Base-by-base conservation (phyloP, 1,284 basidiomycete genomes). In the Austroboletus novae-zelandiae region DNA sequence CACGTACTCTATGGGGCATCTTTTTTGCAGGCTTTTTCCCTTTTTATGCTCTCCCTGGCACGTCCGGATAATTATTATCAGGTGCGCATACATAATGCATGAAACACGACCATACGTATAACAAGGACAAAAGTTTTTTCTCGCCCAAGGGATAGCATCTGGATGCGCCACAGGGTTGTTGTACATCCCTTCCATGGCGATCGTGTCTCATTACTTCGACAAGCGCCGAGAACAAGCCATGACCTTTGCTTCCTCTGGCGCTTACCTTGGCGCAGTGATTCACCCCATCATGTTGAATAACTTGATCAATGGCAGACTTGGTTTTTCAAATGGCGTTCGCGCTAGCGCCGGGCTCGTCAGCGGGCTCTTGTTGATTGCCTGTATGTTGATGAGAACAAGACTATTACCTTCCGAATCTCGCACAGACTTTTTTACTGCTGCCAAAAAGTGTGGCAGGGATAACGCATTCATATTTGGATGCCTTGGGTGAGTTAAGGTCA, bases 221-320 rank as follows among this genome's bases (percentile, higher is more conserved):
- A 58, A 53, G 35, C 64, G 63, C 5, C 62, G 61, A 17, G 61
- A 63, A 34, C 54, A 67, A 50, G 69, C 64, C 9, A 65, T 71
- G 64, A 53, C 68, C 5, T 62, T 74, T 31, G 65, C 61, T n/a
- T 61, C 71, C 1, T 65, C 67, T 0, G 71, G 72, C 3, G 66
- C 70, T 2, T 68, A 64, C 39, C 53, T 73, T 6, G 71, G 71
- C 10, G 67, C 70, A n/a, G 61, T 66, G 17, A 50, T 69, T 1
- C 65, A 65, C 40, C 58, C 74, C 8, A 70, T 76, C 57, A 72
- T 76, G 66, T 56, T 76, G 29, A 76, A 76, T 54, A 70, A 75
- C 47, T 61, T 67, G 1, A 61, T 76, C 45, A 65, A 62, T 31
- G 59, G 61, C 5, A 53, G n/a, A 1, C 45, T 69, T 5, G 68